These are phyloP conservation scores for Scheffersomyces lignicola DNA, from an alignment of 1,139 yeast genomes.

Conservation along the genomic window DNA sequence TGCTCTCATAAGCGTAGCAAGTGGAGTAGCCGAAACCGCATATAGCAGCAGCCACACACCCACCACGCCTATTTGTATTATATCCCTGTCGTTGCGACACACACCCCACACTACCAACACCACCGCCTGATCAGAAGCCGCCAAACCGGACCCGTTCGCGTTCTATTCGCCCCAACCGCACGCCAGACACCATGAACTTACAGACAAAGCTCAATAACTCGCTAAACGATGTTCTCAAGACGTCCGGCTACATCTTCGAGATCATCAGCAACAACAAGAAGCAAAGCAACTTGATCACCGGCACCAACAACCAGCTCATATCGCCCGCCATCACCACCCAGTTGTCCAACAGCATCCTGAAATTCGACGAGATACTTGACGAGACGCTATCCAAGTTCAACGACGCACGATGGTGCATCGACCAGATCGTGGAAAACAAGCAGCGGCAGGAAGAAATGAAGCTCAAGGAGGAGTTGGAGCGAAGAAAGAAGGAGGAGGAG, in stretches of 20 bases:
- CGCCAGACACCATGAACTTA: constrained; percentile 36
- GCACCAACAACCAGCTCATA: constrained; percentile 44
- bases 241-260: constrained; percentile 48
- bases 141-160: constrained; percentile 1
- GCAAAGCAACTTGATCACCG: constrained; percentile 45
- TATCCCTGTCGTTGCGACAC: too few species aligned
- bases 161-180: not conserved
- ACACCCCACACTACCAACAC: too few species aligned
- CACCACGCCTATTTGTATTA: too few species aligned
- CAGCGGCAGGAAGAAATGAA: constrained; percentile 45
- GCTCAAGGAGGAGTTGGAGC: constrained; percentile 40
- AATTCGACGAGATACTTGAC: constrained; percentile 45
- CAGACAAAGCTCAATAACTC: constrained; percentile 43
- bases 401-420: constrained; percentile 49
- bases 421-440: constrained; percentile 43
- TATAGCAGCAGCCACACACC: too few species aligned
- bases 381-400: constrained; percentile 45
- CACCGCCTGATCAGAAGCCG: constrained; percentile 1
- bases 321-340: constrained; percentile 44
- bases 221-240: constrained; percentile 41
- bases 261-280: constrained; percentile 42
- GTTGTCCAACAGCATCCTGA: constrained; percentile 33
- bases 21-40: too few species aligned
- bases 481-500: constrained; percentile 23
- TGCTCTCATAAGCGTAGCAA: too few species aligned